A percentile compares a stretch with the other conserved stretches of the same genome.
Conservation (phyloP, 805 yeast genomes). For the Barnettozyma populi region DNA sequence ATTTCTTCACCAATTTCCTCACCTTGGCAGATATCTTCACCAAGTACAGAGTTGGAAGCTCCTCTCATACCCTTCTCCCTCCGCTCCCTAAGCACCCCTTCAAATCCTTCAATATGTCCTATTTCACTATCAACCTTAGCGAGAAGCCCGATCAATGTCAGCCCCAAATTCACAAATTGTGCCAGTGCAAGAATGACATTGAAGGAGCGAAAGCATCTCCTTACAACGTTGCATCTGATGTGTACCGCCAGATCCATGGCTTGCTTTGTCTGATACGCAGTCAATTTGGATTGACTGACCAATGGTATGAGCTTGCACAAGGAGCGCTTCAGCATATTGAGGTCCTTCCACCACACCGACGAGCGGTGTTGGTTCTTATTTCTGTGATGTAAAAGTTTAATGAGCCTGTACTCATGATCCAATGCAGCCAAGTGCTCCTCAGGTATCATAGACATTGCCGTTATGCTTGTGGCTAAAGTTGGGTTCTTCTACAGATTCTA, state of each 20-base stretch:
- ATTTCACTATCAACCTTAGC: constrained; percentile 37
- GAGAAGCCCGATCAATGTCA: constrained; percentile 55
- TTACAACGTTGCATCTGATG: constrained; percentile 28
- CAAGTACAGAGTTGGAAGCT: not conserved
- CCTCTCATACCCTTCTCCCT: not conserved
- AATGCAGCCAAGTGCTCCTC: constrained; percentile 16
- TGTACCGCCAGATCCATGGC: constrained; percentile 8
- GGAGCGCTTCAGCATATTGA: constrained; percentile 58
- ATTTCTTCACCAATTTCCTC: constrained; percentile 27
- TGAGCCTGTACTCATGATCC: constrained; percentile 47
- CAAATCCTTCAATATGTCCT: constrained; percentile 11
- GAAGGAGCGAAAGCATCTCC: constrained; percentile 52
- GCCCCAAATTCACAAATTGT: constrained; percentile 70
- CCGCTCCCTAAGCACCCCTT: constrained; percentile 1
- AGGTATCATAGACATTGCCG: constrained; percentile 3
- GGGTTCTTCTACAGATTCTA: not conserved
- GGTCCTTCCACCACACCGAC: constrained; percentile 71
- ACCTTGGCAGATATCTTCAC: constrained; percentile 25
- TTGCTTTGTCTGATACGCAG: constrained; percentile 11
- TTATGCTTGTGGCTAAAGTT: not conserved
- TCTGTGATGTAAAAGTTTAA: constrained; percentile 64
- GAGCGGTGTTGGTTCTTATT: constrained; percentile 72
- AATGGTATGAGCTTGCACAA: constrained; percentile 36
- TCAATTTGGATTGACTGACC: constrained; percentile 3
- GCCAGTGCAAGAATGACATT: constrained; percentile 67